Conservation (phyloP, 805 yeast species). For the Candida berthetii region DNA sequence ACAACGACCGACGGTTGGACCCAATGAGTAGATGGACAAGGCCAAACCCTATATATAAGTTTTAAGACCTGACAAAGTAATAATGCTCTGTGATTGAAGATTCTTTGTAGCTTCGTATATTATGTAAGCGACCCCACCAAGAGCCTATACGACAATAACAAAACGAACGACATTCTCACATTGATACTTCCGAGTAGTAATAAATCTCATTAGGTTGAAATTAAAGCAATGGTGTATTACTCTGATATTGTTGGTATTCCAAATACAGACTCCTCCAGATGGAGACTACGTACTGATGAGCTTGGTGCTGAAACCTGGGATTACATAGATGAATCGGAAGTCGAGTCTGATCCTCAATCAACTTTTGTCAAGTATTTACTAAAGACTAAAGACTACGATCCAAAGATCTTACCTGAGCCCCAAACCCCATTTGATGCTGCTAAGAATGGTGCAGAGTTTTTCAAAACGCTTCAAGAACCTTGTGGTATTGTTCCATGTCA, state of each 20-base stretch:
- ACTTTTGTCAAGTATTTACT: conserved; percentile 51
- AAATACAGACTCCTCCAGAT: conserved; percentile 59
- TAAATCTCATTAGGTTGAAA: no score
- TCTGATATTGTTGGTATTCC: conserved; percentile 70
- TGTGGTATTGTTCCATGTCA: conserved; percentile 90
- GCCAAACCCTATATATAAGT: no score
- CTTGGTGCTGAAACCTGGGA: conserved; percentile 84
- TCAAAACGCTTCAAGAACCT: conserved; percentile 62
- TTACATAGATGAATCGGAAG: conserved; percentile 39
- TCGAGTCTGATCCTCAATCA: conserved; percentile 41
- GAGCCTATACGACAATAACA: no score
- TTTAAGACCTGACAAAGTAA: no score
- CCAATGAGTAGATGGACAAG: conserved; percentile 45
- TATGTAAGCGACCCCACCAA: no score
- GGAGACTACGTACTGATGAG: conserved; percentile 70
- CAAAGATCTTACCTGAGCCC: conserved; percentile 28
- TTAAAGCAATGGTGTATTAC: conserved; percentile 25
- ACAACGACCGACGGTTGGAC: conserved; percentile 53
- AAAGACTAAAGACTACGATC: conserved; percentile 29
- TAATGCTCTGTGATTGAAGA: not conserved
- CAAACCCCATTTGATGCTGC: conserved; percentile 55
- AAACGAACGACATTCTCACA: not conserved
- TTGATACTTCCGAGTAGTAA: no score
- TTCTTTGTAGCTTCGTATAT: not conserved
- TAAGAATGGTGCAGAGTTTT: conserved; percentile 66